phyloP scores from a whole-genome alignment of 1,139 yeast genomes.

The Saccharomyces hybrid region DNA sequence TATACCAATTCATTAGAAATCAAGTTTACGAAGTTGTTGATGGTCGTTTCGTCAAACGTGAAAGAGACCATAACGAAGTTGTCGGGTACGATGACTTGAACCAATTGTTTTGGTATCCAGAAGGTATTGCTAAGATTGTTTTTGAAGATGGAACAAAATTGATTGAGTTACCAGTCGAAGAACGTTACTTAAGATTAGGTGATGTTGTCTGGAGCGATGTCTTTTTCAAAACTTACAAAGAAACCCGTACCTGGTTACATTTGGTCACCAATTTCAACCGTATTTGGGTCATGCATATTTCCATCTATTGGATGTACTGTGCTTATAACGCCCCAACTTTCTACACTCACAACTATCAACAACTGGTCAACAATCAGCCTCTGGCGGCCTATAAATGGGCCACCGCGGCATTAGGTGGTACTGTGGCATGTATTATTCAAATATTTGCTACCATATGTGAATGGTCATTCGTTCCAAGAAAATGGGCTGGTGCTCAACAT shows the following conservation, averaged over 20 bases:
- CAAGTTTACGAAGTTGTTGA: conserved; percentile 93
- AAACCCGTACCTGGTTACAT: conserved; percentile 97
- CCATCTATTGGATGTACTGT: conserved; percentile 88
- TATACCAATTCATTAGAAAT: conserved; percentile 82
- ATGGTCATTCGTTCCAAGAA: conserved; percentile 95
- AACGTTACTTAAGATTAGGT: conserved; percentile 82
- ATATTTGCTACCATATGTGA: conserved; percentile 82
- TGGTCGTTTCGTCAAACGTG: conserved; percentile 95
- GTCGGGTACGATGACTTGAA: conserved; percentile 98
- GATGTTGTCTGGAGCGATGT: conserved; percentile 90
- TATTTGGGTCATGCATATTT: conserved; percentile 91
- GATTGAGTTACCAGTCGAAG: conserved; percentile 82
- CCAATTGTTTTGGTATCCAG: conserved; percentile 98
- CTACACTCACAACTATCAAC: conserved; percentile 79
- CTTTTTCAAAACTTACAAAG: conserved; percentile 93
- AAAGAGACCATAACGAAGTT: conserved; percentile 87
- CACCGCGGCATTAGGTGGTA: conserved; percentile 86
- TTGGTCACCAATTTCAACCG: conserved; percentile 92
- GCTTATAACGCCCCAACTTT: conserved; percentile 89
- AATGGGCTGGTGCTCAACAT: conserved; percentile 99
- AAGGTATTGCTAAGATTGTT: conserved; percentile 89
- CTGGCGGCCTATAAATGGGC: conserved; percentile 88
- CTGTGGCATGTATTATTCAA: conserved; percentile 74
- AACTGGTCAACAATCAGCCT: conserved; percentile 77
- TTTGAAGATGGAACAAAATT: conserved; percentile 87